Evolutionary conservation across 31 red algal species (phyloP).

Genomic region (Bonnemaisonia californica): DNA sequence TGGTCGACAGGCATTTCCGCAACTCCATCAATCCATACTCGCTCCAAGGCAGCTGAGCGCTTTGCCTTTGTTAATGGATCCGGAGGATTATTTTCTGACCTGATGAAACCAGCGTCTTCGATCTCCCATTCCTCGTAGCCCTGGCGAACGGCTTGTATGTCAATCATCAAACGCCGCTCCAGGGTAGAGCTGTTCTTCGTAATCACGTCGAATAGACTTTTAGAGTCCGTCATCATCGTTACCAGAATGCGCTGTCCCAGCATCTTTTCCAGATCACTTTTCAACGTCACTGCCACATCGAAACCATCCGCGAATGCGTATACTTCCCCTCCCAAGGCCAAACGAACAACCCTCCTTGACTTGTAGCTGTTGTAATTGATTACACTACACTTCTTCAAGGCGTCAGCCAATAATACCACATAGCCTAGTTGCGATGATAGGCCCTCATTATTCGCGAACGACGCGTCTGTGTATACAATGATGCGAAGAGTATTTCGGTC

Average conservation of each 20-base stretch:
- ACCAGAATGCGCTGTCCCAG: background rate
- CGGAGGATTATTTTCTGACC: background rate
- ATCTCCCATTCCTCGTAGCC: conserved; percentile 18
- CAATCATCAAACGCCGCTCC: conserved; percentile 20
- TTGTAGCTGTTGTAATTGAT: conserved; percentile 34
- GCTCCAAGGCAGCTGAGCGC: background rate
- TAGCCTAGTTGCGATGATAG: conserved; percentile 43
- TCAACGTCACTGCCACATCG: conserved; percentile 5
- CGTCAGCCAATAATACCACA: conserved; percentile 45
- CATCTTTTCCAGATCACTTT: background rate
- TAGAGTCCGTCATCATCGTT: conserved; percentile 14
- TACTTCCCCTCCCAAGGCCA: conserved; percentile 42
- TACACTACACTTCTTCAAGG: background rate
- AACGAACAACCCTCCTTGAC: conserved; percentile 26
- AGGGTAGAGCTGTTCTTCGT: conserved; percentile 9
- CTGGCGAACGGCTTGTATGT: conserved; percentile 11
- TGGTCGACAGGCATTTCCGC: background rate
- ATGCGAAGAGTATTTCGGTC: conserved; percentile 6
- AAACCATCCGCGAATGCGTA: conserved; percentile 34
- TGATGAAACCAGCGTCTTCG: background rate
- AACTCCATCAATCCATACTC: background rate
- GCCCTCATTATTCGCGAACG: conserved; percentile 38
- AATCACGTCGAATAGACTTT: conserved; percentile 22
- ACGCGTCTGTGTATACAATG: conserved; percentile 35
- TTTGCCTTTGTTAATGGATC: conserved; percentile 26